Percentiles rank a stretch among this genome's conserved stretches.
Conservation (phyloP, 345 rosid species). For the Erodium maritimum region DNA sequence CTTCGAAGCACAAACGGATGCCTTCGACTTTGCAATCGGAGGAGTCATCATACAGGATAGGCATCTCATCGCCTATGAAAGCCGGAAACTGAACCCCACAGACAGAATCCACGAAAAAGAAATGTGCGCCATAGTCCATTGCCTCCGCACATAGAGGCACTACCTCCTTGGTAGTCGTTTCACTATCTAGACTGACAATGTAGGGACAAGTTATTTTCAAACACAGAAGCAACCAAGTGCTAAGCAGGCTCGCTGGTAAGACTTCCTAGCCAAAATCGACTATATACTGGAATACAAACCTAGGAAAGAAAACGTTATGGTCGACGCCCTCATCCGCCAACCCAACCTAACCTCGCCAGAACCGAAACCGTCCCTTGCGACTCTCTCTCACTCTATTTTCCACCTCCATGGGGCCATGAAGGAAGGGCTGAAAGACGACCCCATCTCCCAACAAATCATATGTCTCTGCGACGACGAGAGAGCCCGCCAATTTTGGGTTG, state of each 20-base stretch:
- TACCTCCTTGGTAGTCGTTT: neutral
- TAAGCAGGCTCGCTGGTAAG: neutral
- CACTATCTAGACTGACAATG: too few relatives aligned
- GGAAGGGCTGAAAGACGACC: neutral
- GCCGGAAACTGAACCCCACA: neutral
- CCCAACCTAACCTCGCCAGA: rapidly evolving
- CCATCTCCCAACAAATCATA: neutral
- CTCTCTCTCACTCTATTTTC: too few relatives aligned
- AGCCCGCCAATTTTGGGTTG: neutral
- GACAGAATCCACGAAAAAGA: conserved; percentile 1
- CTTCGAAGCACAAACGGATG: neutral
- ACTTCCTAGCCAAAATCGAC: neutral
- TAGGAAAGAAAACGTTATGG: neutral
- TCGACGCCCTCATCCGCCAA: neutral
- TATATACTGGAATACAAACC: neutral
- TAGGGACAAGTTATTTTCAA: too few relatives aligned
- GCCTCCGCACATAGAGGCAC: neutral
- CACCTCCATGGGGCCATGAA: too few relatives aligned
- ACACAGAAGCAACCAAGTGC: neutral
- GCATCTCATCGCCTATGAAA: too few relatives aligned
- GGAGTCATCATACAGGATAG: too few relatives aligned
- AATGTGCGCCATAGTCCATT: neutral
- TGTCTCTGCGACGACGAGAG: neutral
- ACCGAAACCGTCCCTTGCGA: conserved; percentile 1
- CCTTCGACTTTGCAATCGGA: conserved; percentile 1